Evolutionary conservation across 2,329 filamentous ascomycete species (phyloP).

Genomic region (Chaetoscypha palmicola): DNA sequence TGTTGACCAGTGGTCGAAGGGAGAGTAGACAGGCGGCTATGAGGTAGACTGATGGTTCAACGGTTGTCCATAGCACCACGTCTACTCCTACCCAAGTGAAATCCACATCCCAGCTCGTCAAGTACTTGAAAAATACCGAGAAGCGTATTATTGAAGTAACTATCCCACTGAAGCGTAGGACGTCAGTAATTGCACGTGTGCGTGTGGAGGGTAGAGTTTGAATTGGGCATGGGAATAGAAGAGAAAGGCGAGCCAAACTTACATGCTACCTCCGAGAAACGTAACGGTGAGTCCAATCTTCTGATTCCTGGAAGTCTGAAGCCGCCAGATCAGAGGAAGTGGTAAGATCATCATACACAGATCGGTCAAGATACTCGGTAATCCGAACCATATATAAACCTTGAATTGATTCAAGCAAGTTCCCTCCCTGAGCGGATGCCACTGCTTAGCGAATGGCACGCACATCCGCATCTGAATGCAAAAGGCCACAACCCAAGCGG

Average conservation of each 20-base stretch:
- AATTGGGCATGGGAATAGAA: no score
- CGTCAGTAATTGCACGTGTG: no score
- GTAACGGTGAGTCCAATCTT: constrained; percentile 5
- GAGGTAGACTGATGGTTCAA: constrained; percentile 19
- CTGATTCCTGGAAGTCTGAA: constrained; percentile 1
- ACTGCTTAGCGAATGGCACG: constrained; percentile 1
- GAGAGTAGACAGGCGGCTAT: constrained; percentile 22
- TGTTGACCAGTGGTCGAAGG: constrained; percentile 16
- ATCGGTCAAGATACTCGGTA: constrained; percentile 4
- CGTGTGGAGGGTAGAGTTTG: no score
- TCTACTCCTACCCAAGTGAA: constrained; percentile 12
- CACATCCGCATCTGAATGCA: neutral
- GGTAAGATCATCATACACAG: constrained; percentile 6
- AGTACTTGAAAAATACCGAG: neutral
- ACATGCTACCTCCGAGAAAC: constrained; percentile 13
- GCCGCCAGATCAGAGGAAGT: constrained; percentile 6
- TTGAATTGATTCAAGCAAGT: neutral
- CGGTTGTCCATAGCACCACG: constrained; percentile 20
- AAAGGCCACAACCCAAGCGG: neutral
- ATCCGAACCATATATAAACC: constrained; percentile 2
- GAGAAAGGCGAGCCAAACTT: no score
- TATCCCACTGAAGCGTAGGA: constrained; percentile 1
- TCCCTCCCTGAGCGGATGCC: constrained; percentile 2
- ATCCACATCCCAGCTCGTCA: neutral
- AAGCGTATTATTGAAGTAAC: constrained; percentile 8